Evolutionary conservation across 2,329 filamentous ascomycete genomes (phyloP), one percentile per base, ranked within the genome.

Genomic region (Incumbomyces delicatus): DNA sequence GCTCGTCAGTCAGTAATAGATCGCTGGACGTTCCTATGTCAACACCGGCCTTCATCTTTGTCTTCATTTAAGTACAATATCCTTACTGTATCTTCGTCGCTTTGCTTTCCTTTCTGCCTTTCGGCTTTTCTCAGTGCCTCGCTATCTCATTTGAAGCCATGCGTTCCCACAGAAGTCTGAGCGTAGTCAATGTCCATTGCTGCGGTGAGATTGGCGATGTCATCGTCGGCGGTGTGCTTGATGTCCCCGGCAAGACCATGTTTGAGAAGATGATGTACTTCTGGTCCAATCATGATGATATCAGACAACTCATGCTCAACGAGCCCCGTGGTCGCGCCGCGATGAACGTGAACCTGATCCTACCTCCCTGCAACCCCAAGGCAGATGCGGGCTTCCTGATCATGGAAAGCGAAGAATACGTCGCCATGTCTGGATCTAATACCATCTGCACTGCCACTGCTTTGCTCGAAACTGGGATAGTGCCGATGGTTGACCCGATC

Each of bases 131-230:
- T n/a, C n/a, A n/a, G n/a, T n/a, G n/a, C n/a, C n/a, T n/a, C n/a
- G n/a, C n/a, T n/a, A n/a, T n/a, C n/a, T n/a, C n/a, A n/a, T n/a
- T n/a, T n/a, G n/a, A n/a, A n/a, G n/a, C n/a, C n/a, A n/a, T n/a
- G n/a, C n/a, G n/a, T n/a, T n/a, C n/a, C n/a, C n/a, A n/a, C n/a
- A n/a, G n/a, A n/a, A n/a, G n/a, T n/a, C n/a, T n/a, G n/a, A n/a
- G n/a, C n/a, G n/a, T n/a, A n/a, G n/a, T n/a, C n/a, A n/a, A n/a
- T n/a, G n/a, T n/a, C n/a, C n/a, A n/a, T n/a, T n/a, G n/a, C n/a
- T n/a, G n/a, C n/a, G 60, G 60, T 3, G 65, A 68, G 55, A 67
- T 73, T 0, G 67, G 72, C 41, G 71, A 75, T 53, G 72, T 75
- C 11, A 65, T 75, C 38, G 62, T 67, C 10, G 69, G 70, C 13